phyloP scores from a whole-genome alignment of 1,139 yeast species.

The Kurtzmaniella quercitrusa region DNA sequence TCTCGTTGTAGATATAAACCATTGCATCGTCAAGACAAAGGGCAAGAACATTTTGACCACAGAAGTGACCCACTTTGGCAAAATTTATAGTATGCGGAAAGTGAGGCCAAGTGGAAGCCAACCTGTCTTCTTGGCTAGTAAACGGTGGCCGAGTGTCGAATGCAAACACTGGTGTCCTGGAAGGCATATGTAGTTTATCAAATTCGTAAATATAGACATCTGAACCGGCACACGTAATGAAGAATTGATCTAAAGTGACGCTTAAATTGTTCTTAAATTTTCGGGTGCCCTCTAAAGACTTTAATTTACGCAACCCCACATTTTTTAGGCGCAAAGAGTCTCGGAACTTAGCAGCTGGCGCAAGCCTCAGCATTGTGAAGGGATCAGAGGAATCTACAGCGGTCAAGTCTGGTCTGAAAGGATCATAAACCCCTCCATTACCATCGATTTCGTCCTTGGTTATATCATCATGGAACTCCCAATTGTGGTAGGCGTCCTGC shows the following conservation, averaged over 20 bases:
- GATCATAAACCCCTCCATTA: constrained; percentile 16
- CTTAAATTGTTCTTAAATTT: constrained; percentile 37
- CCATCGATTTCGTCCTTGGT: constrained; percentile 8
- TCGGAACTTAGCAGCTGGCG: constrained; percentile 31
- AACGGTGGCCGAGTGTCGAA: constrained; percentile 39
- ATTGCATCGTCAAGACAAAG: constrained; percentile 59
- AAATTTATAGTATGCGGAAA: constrained; percentile 58
- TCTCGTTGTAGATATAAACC: constrained; percentile 40
- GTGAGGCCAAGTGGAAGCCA: constrained; percentile 45
- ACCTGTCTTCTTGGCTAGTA: constrained; percentile 35
- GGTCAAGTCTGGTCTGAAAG: constrained; percentile 14
- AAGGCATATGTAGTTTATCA: constrained; percentile 23
- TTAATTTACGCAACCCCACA: constrained; percentile 19
- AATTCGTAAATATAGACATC: constrained; percentile 27
- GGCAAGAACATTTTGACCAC: constrained; percentile 34
- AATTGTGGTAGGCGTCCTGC: constrained; percentile 21
- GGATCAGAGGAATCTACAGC: constrained; percentile 17
- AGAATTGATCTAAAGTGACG: constrained; percentile 19
- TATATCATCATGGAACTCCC: constrained; percentile 21
- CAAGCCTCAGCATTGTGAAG: constrained; percentile 19
- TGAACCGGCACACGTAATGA: constrained; percentile 28
- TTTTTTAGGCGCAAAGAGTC: constrained; percentile 23
- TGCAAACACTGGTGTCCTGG: constrained; percentile 18
- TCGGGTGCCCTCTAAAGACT: constrained; percentile 18
- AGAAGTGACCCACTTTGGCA: constrained; percentile 24